Percentiles rank a stretch among this genome's conserved stretches.
Conservation (phyloP, 192 early-diverging fungal species). For the Paraglomus brasilianum region DNA sequence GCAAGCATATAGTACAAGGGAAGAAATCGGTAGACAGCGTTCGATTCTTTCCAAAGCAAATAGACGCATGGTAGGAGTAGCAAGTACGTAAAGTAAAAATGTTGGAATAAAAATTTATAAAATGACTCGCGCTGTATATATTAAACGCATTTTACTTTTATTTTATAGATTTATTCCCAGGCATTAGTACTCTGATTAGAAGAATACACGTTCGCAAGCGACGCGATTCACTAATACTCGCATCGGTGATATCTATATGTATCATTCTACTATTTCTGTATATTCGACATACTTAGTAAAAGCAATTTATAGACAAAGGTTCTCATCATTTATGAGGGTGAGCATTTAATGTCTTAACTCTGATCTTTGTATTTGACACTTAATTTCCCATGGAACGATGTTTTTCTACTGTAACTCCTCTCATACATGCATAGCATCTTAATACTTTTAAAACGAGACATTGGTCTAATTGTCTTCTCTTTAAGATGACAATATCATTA, state of each 20-base stretch:
- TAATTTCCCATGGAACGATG: no score
- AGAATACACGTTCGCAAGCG: conserved; percentile 66
- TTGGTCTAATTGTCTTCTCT: no score
- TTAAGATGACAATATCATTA: no score
- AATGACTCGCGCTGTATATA: background rate
- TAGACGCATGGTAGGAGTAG: conserved; percentile 52
- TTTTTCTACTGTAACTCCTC: no score
- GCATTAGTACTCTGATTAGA: conserved; percentile 66
- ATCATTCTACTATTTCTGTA: conserved; percentile 39
- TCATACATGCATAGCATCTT: no score
- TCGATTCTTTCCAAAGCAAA: conserved; percentile 53
- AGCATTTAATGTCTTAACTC: no score
- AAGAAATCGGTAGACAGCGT: conserved; percentile 64
- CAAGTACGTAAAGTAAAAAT: conserved; percentile 43
- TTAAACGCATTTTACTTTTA: background rate
- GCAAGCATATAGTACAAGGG: conserved; percentile 72
- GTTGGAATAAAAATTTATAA: background rate
- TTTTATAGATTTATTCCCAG: conserved; percentile 47
- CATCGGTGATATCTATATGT: conserved; percentile 63
- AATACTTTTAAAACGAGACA: no score
- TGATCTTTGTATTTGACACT: no score
- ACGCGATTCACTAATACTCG: conserved; percentile 72
- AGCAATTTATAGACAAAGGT: no score
- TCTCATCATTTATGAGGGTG: no score
- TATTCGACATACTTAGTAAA: background rate